Evolutionary conservation across 164 flowering plant species (phyloP).

Genomic region (Malania oleifera): DNA sequence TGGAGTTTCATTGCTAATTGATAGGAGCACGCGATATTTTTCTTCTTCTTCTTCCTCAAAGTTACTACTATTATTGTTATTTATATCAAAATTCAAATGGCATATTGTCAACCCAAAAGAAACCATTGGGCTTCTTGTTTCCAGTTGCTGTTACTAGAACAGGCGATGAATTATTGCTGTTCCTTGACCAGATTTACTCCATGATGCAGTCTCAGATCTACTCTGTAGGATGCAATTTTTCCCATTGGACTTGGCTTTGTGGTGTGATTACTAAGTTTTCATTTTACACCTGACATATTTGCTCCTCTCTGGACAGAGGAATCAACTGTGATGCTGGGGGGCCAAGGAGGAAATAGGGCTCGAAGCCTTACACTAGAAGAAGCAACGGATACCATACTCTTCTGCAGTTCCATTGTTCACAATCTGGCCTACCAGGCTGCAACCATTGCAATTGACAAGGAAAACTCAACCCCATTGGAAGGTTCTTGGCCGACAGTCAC

Average conservation of each 20-base stretch:
- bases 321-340: slow-evolving; percentile 49
- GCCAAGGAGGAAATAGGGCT: slow-evolving; percentile 32
- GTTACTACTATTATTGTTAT: too few species aligned
- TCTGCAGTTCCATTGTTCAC: slow-evolving; percentile 88
- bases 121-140: too few species aligned
- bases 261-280: neutral
- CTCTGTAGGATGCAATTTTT: too few species aligned
- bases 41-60: too few species aligned
- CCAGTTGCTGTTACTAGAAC: too few species aligned
- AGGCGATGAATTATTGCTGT: neutral
- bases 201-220: too few species aligned
- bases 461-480: slow-evolving; percentile 36
- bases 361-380: slow-evolving; percentile 87
- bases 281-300: slow-evolving; percentile 3
- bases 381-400: slow-evolving; percentile 87
- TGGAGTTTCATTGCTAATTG: too few species aligned
- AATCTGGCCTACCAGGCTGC: slow-evolving; percentile 81
- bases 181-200: neutral
- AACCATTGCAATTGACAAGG: slow-evolving; percentile 68
- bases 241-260: neutral
- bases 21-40: too few species aligned
- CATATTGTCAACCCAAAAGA: too few species aligned
- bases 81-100: too few species aligned
- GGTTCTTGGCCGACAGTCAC: slow-evolving; percentile 53
- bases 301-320: slow-evolving; percentile 41